phyloP scores from a whole-genome alignment of 345 rosid genomes.

The Dipteronia dyeriana region DNA sequence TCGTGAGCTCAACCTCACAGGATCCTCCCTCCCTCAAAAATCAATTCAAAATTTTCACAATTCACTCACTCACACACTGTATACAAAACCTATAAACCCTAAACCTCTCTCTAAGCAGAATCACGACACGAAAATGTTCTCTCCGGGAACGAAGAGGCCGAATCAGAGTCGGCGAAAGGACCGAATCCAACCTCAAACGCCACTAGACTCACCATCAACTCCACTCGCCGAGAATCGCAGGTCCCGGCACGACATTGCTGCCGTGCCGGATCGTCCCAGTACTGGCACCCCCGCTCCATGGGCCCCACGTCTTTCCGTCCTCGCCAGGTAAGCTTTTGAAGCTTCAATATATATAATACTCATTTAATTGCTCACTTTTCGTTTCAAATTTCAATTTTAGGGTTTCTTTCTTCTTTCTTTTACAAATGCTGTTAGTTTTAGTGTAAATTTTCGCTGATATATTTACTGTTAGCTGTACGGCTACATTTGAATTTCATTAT shows the following conservation, averaged over 20 bases:
- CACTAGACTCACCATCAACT: conserved; percentile 52
- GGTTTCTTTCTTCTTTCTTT: neutral
- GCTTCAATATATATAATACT: neutral
- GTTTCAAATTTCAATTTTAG: neutral
- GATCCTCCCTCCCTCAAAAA: neutral
- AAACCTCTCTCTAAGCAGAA: conserved; percentile 22
- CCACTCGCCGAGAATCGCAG: conserved; percentile 46
- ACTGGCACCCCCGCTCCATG: conserved; percentile 94
- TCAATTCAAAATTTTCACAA: conserved; percentile 18
- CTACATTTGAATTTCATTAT: conserved; percentile 4
- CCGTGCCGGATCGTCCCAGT: conserved; percentile 60
- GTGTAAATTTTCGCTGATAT: neutral
- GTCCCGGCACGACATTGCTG: conserved; percentile 27
- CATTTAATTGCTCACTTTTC: neutral
- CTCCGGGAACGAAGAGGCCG: conserved; percentile 65
- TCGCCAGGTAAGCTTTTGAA: conserved; percentile 60
- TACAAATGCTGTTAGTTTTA: neutral
- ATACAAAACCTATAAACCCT: conserved; percentile 30
- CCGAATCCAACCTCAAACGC: conserved; percentile 32
- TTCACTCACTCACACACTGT: neutral
- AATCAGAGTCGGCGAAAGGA: conserved; percentile 47
- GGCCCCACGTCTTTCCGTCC: conserved; percentile 88
- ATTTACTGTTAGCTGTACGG: neutral
- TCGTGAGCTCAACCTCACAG: neutral
- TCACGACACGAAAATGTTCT: conserved; percentile 50